Base-by-base conservation (phyloP, 2,329 filamentous ascomycete genomes). In the Colletotrichum shisoi region DNA sequence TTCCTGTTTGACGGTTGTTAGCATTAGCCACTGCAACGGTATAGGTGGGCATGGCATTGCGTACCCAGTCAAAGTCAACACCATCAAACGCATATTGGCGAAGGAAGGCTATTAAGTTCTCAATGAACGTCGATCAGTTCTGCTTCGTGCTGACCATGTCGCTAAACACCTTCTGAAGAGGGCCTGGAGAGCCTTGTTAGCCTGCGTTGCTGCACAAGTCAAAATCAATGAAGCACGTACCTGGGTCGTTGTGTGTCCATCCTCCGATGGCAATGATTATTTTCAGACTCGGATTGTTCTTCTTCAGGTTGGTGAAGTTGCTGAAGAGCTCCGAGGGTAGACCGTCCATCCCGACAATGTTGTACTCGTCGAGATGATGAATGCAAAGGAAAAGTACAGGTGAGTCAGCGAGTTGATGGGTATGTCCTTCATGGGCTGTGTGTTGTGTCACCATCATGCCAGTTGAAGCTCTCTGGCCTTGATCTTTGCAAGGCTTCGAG, bases 201-300 rank as follows among this genome's bases (percentile, higher is more conserved):
- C 24, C 24, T 24, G 24, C 3, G 24, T 24, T 24, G 24, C 24
- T 24, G 3, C 24, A 24, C 24, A 24, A 24, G 24, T 24, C 24
- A 24, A 24, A 24, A 24, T 24, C 3, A 3, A 24, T 3, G 24
- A 24, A 24, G 24, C 24, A 24, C 24, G 24, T 24, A 24, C 24
- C 24, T 0, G 71, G 71, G 56, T 82, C 77, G 51, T 70, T 77
- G 57, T 79, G 79, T 0, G 74, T 73, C 79, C 79, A 83, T 0
- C 81, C 81, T 1, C 81, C 81, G 7, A 83, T 19, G 1, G 76
- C 70, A 13, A 83, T 69, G 27, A 74, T 72, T 0, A 74, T 72
- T 63, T 80, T 73, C 0, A 80, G 71, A 2, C 62, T 69, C 0
- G 68, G 44, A 48, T 74, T 73, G 8, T 60, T 57, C 6, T 57